Evolutionary conservation across 2,329 filamentous ascomycete genomes (phyloP), one percentile per base, ranked within the genome.

Genomic region (Tolypocladium paradoxum): DNA sequence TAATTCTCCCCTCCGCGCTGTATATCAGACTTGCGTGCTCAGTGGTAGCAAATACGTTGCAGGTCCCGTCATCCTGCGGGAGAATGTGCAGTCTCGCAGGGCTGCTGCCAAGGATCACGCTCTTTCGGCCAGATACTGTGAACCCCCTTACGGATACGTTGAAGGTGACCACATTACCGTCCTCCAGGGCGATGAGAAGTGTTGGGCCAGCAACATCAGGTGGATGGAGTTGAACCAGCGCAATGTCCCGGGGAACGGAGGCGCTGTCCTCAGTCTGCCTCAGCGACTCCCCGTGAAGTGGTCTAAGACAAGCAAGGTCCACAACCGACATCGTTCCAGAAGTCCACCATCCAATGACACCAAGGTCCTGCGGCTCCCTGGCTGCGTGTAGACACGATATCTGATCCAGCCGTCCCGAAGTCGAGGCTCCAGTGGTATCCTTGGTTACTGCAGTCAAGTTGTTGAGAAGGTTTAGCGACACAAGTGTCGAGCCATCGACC

Each of bases 21-120:
- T 99, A 96, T 49, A 99, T 96, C 52, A 99, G 71, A 57, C 89
- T 96, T 0, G 93, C 88, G 64, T 96, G 90, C 62, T 99, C 93
- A 54, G 90, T 96, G 0, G 90, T 95, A 0, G 90, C 90, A 65
- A 99, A 95, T 0, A 99, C 84, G 61, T 88, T 95, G 65, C 79
- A 87, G 0, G 89, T 72, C 0, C 79, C 81, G 48, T 84, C 74
- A 1, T 75, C 75, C 50, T 85, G 80, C 0, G 90, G 88, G 2
- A 99, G 72, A 24, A 87, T 76, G 54, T 92, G 87, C 61, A 99
- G 84, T 16, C 82, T 83, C 2, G 92, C 88, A 60, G 95, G 87
- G 55, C 90, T 86, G 16, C 88, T 92, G 27, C 93, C 92, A 14
- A 99, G 75, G 1, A 92, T 83, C 27, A 95, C 85, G 61, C 84